phyloP scores from a whole-genome alignment of 2,329 filamentous ascomycete genomes.

The Aspergillus costaricaensis region DNA sequence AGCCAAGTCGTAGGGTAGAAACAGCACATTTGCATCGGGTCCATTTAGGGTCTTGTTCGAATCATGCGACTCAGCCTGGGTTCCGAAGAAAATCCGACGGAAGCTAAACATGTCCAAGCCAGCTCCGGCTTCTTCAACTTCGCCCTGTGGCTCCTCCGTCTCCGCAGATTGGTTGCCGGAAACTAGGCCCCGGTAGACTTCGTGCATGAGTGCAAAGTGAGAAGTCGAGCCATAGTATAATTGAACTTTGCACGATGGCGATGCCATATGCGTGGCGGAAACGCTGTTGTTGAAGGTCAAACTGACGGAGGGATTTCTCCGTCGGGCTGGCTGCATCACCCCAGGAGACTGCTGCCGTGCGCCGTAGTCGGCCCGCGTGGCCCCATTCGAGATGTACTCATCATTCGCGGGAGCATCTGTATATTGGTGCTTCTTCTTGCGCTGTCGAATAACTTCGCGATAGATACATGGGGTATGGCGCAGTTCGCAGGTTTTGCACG shows the following conservation, averaged over 20 bases:
- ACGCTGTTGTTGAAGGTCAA: slow-evolving; percentile 45
- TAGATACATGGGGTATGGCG: slow-evolving; percentile 38
- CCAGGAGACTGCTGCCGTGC: slow-evolving; percentile 20
- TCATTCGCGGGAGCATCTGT: slow-evolving; percentile 13
- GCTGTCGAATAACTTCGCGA: slow-evolving; percentile 39
- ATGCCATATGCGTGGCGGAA: slow-evolving; percentile 50
- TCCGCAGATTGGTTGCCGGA: slow-evolving; percentile 20
- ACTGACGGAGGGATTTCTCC: slow-evolving; percentile 24
- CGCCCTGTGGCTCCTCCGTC: slow-evolving; percentile 26
- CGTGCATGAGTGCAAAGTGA: slow-evolving; percentile 48
- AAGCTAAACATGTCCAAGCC: slow-evolving; percentile 44
- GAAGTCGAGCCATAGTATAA: slow-evolving; percentile 52
- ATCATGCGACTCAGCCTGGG: slow-evolving; percentile 41
- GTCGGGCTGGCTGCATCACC: slow-evolving; percentile 17
- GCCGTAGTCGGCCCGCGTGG: slow-evolving; percentile 17
- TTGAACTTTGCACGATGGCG: slow-evolving; percentile 48
- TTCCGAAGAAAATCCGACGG: slow-evolving; percentile 43
- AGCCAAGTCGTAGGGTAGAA: slow-evolving; percentile 44
- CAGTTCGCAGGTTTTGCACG: slow-evolving; percentile 43
- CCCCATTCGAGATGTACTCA: slow-evolving; percentile 3
- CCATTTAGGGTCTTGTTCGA: slow-evolving; percentile 24
- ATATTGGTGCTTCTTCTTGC: slow-evolving; percentile 35
- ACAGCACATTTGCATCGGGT: slow-evolving; percentile 33
- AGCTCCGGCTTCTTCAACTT: slow-evolving; percentile 41
- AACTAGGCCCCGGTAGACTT: slow-evolving; percentile 39